Evolutionary conservation across 257 asterid genomes (phyloP).

Genomic region (Fraxinus anomala): DNA sequence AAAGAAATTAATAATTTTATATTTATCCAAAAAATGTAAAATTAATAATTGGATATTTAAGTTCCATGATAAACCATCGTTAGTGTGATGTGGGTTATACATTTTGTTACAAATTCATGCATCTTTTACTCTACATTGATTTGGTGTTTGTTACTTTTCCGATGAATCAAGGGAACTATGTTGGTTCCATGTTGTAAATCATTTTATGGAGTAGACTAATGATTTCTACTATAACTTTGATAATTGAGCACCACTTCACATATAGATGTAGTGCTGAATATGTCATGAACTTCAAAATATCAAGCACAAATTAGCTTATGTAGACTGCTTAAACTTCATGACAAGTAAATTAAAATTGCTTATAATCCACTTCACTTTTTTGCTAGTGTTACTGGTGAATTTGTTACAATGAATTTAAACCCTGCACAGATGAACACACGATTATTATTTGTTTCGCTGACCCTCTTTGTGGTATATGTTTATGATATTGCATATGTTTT

Average conservation of each 20-base stretch:
- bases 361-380: neutral
- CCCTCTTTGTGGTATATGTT: neutral
- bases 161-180: neutral
- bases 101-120: neutral
- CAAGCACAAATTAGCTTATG: neutral
- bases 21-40: no score
- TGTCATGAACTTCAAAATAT: neutral
- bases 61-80: neutral
- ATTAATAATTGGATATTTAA: no score
- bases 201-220: neutral
- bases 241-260: neutral
- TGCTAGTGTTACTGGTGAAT: neutral
- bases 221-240: neutral
- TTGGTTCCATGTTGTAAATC: neutral
- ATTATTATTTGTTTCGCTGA: neutral
- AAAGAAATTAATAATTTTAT: no score
- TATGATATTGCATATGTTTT: conserved; percentile 1
- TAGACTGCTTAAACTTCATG: neutral
- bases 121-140: neutral
- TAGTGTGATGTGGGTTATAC: neutral
- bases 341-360: neutral
- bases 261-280: neutral
- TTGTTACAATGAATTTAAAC: neutral
- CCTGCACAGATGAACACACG: neutral
- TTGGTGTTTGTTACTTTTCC: neutral